Evolutionary conservation across 306 rosid genomes (phyloP).

Genomic region (Begonia peltatifolia): DNA sequence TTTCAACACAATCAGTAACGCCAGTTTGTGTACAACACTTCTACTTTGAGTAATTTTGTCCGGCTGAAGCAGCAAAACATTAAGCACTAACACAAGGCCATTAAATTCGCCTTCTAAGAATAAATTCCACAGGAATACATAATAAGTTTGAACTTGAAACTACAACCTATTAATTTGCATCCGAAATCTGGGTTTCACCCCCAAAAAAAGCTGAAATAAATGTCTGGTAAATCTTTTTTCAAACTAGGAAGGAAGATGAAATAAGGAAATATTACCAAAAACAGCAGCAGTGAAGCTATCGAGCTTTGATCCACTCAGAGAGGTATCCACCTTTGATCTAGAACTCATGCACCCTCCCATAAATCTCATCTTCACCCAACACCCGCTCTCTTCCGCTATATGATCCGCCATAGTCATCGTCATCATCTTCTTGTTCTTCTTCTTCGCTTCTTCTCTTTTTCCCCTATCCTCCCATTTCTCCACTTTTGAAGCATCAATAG

Average conservation of each 20-base stretch:
- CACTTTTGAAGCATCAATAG: slow-evolving; percentile 38
- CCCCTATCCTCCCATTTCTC: slow-evolving; percentile 46
- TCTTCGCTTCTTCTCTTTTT: slow-evolving; percentile 35
- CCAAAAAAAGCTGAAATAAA: neutral
- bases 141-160: too few relatives aligned
- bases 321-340: slow-evolving; percentile 67
- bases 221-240: neutral
- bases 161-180: neutral
- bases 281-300: slow-evolving; percentile 44
- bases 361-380: slow-evolving; percentile 52
- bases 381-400: slow-evolving; percentile 36
- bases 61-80: neutral
- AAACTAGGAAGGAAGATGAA: slow-evolving; percentile 7
- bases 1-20: too few relatives aligned
- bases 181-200: too few relatives aligned
- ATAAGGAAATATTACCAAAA: slow-evolving; percentile 33
- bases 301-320: slow-evolving; percentile 65
- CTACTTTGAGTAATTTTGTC: neutral
- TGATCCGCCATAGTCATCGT: slow-evolving; percentile 11
- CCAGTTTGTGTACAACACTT: too few relatives aligned
- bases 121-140: too few relatives aligned
- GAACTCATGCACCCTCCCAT: slow-evolving; percentile 65
- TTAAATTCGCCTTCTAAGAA: neutral
- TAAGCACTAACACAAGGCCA: neutral
- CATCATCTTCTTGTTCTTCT: slow-evolving; percentile 13